Percentiles rank a stretch among this genome's conserved stretches.
phyloP scores from a whole-genome alignment of 176 grass and related monocot species.

The Oropetium thomaeum region DNA sequence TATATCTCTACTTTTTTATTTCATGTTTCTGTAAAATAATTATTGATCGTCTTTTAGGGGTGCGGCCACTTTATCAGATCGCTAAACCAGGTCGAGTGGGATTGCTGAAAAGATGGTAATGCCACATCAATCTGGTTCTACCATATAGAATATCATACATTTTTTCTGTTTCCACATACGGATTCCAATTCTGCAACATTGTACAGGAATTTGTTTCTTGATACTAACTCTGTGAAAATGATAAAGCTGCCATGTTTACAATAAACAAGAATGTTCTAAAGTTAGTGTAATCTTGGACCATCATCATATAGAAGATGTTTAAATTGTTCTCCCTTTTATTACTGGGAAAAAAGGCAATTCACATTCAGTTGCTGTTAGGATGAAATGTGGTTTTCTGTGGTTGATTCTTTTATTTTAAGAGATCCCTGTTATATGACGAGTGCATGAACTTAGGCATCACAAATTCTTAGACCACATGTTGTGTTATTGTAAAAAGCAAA shows the following conservation, averaged over 20 bases:
- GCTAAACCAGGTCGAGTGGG: neutral
- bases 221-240: neutral
- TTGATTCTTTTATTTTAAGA: too few relatives aligned
- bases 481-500: too few relatives aligned
- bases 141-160: neutral
- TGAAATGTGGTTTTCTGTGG: too few relatives aligned
- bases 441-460: too few relatives aligned
- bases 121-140: neutral
- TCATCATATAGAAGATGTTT: neutral
- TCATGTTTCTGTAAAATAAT: neutral
- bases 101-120: constrained; percentile 28
- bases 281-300: neutral
- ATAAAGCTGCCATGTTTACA: neutral
- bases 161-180: neutral
- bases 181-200: neutral
- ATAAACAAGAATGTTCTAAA: neutral
- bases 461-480: too few relatives aligned
- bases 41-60: neutral
- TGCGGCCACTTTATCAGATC: neutral
- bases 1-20: neutral
- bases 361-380: too few relatives aligned
- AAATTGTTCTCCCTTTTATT: neutral
- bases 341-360: too few relatives aligned
- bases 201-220: neutral
- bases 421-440: too few relatives aligned